Evolutionary conservation across 1,284 basidiomycete genomes (phyloP).

Genomic region (Malassezia slooffiae): DNA sequence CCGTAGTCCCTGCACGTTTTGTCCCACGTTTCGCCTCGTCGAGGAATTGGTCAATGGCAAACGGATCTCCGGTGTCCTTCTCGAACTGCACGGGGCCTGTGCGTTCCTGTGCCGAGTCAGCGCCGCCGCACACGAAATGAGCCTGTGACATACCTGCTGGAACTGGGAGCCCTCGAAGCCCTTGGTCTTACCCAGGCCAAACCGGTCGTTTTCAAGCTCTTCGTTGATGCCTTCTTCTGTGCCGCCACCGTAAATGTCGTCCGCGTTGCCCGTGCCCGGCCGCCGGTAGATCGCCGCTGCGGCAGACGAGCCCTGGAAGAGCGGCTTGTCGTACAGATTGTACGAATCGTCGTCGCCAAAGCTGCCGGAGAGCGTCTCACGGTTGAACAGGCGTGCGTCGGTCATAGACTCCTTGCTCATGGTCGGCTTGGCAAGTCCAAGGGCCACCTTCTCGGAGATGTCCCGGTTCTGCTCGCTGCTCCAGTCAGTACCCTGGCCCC

Average conservation of each 20-base stretch:
- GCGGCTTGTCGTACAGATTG: constrained; percentile 82
- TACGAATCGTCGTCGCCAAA: constrained; percentile 90
- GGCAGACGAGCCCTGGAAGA: constrained; percentile 90
- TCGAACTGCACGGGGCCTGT: constrained; percentile 94
- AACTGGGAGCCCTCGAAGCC: constrained; percentile 80
- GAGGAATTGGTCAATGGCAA: constrained; percentile 92
- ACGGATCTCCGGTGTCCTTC: constrained; percentile 91
- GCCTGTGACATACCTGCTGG: constrained; percentile 58
- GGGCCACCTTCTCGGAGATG: constrained; percentile 96
- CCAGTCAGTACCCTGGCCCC: no score
- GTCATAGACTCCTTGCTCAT: constrained; percentile 78
- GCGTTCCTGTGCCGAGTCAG: constrained; percentile 10
- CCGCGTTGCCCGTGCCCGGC: constrained; percentile 51
- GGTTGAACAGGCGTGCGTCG: constrained; percentile 93
- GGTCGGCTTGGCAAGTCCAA: constrained; percentile 92
- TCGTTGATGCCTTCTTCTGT: constrained; percentile 84
- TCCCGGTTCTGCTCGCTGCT: constrained; percentile 92
- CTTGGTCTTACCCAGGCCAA: constrained; percentile 65
- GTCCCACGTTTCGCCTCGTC: constrained; percentile 88
- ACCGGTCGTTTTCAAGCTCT: constrained; percentile 84
- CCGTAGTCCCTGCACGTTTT: constrained; percentile 53
- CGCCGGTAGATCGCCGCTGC: constrained; percentile 97
- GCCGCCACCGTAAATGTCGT: constrained; percentile 61
- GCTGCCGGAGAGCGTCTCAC: constrained; percentile 64
- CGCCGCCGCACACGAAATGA: not conserved